phyloP scores from a whole-genome alignment of 2,329 filamentous ascomycete species.

The Bipolaris cookei region DNA sequence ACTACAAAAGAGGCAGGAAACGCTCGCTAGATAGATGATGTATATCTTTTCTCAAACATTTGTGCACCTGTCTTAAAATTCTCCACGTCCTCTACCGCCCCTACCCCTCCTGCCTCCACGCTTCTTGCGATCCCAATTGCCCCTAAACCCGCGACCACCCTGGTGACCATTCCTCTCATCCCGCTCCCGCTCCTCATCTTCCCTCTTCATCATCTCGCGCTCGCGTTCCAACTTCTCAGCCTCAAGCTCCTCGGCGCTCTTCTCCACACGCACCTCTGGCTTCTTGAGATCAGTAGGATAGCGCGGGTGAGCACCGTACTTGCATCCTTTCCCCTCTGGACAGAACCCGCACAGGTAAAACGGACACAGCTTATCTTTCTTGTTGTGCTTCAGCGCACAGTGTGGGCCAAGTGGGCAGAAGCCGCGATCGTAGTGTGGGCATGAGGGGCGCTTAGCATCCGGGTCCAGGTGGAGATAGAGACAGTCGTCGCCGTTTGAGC shows the following conservation, averaged over 20 bases:
- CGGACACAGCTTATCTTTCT: conserved; percentile 73
- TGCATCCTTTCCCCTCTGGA: conserved; percentile 79
- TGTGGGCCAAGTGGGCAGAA: conserved; percentile 90
- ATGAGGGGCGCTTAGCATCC: conserved; percentile 65
- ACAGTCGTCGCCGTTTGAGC: conserved; percentile 96
- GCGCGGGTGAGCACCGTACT: conserved; percentile 79
- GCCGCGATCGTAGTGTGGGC: conserved; percentile 89
- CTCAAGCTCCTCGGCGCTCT: conserved; percentile 73
- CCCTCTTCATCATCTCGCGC: conserved; percentile 53
- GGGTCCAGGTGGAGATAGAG: conserved; percentile 90
- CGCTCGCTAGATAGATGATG: no score
- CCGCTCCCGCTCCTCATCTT: conserved; percentile 50
- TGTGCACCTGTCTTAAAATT: conserved; percentile 11
- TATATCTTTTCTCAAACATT: no score
- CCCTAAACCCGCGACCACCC: conserved; percentile 40
- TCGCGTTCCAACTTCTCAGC: conserved; percentile 60
- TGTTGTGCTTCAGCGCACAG: conserved; percentile 88
- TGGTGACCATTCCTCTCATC: conserved; percentile 44
- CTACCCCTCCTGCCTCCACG: conserved; percentile 35
- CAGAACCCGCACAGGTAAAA: conserved; percentile 96
- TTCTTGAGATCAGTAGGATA: conserved; percentile 74
- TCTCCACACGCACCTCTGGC: conserved; percentile 68
- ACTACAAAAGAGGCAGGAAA: no score
- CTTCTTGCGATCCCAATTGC: conserved; percentile 46
- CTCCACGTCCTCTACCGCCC: conserved; percentile 30